Conservation (phyloP, 1,284 basidiomycete species). For the Violaceomyces palustris region DNA sequence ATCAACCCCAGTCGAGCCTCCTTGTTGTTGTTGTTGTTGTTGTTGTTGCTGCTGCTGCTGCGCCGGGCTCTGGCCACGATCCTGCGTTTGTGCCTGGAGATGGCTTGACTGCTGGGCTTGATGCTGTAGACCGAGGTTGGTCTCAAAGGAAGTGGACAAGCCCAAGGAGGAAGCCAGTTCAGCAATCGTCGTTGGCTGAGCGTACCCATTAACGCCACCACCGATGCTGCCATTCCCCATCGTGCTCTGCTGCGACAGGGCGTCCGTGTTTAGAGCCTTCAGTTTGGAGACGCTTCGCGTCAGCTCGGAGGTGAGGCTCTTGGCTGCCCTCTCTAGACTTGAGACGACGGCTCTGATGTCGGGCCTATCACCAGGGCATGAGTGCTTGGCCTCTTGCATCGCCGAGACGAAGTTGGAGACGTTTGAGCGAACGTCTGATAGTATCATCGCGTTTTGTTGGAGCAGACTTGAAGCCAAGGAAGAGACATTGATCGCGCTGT, state of each 20-base stretch:
- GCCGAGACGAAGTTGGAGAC: constrained; percentile 15
- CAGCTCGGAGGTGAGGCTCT: constrained; percentile 14
- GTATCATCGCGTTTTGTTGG: constrained; percentile 19
- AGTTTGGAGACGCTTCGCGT: constrained; percentile 14
- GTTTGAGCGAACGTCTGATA: constrained; percentile 10
- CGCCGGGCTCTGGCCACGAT: no score
- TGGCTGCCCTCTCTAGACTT: constrained; percentile 14
- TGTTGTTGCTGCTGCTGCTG: constrained; percentile 2
- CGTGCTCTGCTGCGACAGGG: background rate
- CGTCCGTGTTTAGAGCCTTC: constrained; percentile 2
- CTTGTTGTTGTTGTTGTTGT: constrained; percentile 2
- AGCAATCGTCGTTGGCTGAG: background rate
- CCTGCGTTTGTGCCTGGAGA: background rate
- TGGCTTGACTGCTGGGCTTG: constrained; percentile 4
- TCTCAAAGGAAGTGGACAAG: background rate
- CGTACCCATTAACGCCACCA: background rate
- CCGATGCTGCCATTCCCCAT: constrained; percentile 5
- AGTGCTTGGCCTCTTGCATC: constrained; percentile 16
- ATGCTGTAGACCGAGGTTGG: background rate
- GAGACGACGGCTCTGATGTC: constrained; percentile 20
- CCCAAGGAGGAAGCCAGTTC: background rate
- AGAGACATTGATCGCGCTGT: constrained; percentile 6
- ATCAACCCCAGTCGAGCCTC: no score
- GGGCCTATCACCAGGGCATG: constrained; percentile 9
- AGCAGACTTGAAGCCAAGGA: constrained; percentile 1